Evolutionary conservation across 768 basidiomycete species (phyloP).

Genomic region (Serpula lacrymans): DNA sequence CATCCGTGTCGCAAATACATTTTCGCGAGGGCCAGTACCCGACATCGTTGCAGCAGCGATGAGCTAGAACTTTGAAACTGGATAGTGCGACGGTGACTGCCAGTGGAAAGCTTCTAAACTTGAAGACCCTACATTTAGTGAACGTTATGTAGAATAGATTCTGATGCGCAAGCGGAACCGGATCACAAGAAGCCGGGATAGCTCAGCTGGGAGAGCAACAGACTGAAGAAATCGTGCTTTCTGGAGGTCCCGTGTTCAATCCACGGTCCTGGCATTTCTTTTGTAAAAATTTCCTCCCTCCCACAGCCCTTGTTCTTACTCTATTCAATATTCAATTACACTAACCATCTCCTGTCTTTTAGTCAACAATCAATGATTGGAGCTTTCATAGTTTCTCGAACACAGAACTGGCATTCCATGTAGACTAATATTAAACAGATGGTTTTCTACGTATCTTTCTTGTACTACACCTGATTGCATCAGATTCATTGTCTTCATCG

Average conservation of each 20-base stretch:
- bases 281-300: no score
- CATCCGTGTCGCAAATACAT: slow-evolving; percentile 97
- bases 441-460: no score
- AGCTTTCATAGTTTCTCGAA: no score
- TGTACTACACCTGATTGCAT: no score
- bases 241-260: slow-evolving; percentile 80
- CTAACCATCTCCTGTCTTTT: no score
- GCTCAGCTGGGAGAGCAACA: slow-evolving; percentile 77
- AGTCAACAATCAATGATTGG: no score
- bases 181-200: slow-evolving; percentile 43
- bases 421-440: no score
- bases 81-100: not conserved
- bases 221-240: slow-evolving; percentile 56
- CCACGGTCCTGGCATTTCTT: slow-evolving; percentile 66
- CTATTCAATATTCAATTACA: no score
- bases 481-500: no score
- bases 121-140: not conserved
- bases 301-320: no score
- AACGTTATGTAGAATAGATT: not conserved
- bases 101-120: not conserved
- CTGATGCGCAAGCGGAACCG: not conserved
- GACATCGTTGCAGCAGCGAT: slow-evolving; percentile 56
- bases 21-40: slow-evolving; percentile 85
- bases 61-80: not conserved
- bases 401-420: no score